Base-by-base conservation (phyloP, 2,329 filamentous ascomycete genomes). In the Esteya vermicola region DNA sequence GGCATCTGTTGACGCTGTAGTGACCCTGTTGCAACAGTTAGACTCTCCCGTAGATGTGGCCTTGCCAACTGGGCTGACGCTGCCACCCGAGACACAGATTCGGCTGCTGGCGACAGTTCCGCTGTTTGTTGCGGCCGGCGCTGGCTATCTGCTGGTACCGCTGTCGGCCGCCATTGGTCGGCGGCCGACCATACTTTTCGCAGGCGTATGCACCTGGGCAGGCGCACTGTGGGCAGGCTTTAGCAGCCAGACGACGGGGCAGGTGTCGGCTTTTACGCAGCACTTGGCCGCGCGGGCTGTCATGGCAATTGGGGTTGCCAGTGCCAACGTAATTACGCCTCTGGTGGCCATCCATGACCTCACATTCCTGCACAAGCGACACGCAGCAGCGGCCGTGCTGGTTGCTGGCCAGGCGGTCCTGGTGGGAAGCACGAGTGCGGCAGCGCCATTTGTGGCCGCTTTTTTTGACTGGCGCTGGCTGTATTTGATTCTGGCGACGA, bases 301-400 rank as follows among this genome's bases (percentile, higher is more conserved):
- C 13, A 52, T 60, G 43, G 59, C 57, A 0, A 45, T 61, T 9
- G 59, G 57, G 2, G 57, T 55, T 1, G 58, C 57, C 4, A 51
- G 57, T 0, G 54, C 57, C 14, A 56, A 59, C 43, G 55, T 57
- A 1, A 41, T 62, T 18, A 52, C 61, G 7, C 58, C 59, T 3
- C 49, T 62, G 10, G 56, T 62, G 25, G 45, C 45, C 9, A 52
- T 59, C 1, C 57, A 61, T 48, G 58, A 62, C 31, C 52, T 61
- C 30, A 53, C 59, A 33, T 61, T 61, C 25, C 52, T 60, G 16
- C 58, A 62, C 40, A 51, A 62, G 50, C 52, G 58, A 4, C 57
- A 56, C 44, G 48, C 48, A 38, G 57, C 53, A 10, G 52, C 59
- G 30, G 52, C 57, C 9, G 47, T 51, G 6, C 47, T 59, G 18